phyloP scores from a whole-genome alignment of 768 basidiomycete genomes.

The Auriculariales sp. region DNA sequence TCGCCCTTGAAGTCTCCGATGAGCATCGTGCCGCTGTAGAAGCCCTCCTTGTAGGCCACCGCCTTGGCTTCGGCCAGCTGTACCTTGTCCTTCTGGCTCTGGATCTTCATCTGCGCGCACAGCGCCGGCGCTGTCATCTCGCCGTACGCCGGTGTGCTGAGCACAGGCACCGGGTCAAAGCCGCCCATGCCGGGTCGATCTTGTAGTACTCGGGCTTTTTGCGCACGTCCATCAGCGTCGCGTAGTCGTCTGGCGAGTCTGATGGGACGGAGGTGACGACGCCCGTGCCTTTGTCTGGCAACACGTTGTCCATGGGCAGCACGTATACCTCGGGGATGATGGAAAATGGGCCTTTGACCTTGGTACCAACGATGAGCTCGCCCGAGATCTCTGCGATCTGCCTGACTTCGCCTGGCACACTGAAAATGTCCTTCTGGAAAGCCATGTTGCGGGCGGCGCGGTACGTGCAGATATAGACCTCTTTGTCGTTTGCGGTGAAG shows the following conservation, averaged over 20 bases:
- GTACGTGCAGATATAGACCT: slow-evolving; percentile 77
- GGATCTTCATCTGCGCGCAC: slow-evolving; percentile 82
- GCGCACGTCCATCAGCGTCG: slow-evolving; percentile 76
- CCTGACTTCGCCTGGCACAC: slow-evolving; percentile 52
- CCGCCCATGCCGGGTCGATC: slow-evolving; percentile 78
- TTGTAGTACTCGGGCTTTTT: slow-evolving; percentile 97
- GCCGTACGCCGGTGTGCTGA: slow-evolving; percentile 85
- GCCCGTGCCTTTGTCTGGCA: slow-evolving; percentile 96
- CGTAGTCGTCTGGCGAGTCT: slow-evolving; percentile 94
- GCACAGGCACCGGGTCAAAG: slow-evolving; percentile 76
- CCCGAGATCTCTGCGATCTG: slow-evolving; percentile 72
- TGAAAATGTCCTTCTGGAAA: slow-evolving; percentile 68
- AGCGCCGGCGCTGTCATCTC: slow-evolving; percentile 75
- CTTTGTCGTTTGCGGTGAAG: slow-evolving; percentile 73
- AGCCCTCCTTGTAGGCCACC: slow-evolving; percentile 95
- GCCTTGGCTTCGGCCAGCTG: slow-evolving; percentile 95
- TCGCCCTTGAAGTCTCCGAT: slow-evolving; percentile 84
- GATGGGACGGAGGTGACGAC: slow-evolving; percentile 97
- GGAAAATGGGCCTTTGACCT: slow-evolving; percentile 75
- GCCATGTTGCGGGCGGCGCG: slow-evolving; percentile 96
- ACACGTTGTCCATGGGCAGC: slow-evolving; percentile 95
- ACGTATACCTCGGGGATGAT: slow-evolving; percentile 82
- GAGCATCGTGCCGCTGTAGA: slow-evolving; percentile 86
- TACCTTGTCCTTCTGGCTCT: slow-evolving; percentile 87
- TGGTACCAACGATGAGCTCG: slow-evolving; percentile 68